These are phyloP conservation scores for Plasmopara muralis DNA, from an alignment of 352 stramenopile species.

Conservation along the genomic window DNA sequence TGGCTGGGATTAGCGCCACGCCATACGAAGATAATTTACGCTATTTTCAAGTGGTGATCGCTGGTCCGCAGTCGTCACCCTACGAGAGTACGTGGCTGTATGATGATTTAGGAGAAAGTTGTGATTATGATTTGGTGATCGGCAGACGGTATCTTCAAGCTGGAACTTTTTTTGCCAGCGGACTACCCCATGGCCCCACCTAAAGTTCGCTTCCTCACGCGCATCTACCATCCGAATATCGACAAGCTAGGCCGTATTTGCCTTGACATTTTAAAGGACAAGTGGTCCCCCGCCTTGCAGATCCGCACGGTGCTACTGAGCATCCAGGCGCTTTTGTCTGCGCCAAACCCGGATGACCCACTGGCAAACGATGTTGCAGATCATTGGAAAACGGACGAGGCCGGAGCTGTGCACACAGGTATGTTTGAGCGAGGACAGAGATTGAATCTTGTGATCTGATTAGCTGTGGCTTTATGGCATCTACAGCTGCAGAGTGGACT, in stretches of 20 bases:
- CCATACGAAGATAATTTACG: slow-evolving; percentile 97
- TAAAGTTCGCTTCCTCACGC: slow-evolving; percentile 96
- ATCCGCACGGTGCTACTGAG: slow-evolving; percentile 97
- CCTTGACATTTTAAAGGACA: slow-evolving; percentile 99
- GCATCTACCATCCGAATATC: slow-evolving; percentile 99
- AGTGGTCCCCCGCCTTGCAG: slow-evolving; percentile 98
- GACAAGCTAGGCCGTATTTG: slow-evolving; percentile 97
- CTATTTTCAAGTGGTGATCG: slow-evolving; percentile 98
- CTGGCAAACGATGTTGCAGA: slow-evolving; percentile 96
- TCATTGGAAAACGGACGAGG: slow-evolving; percentile 96
- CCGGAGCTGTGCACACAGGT: slow-evolving; percentile 84
- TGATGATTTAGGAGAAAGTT: slow-evolving; percentile 2
- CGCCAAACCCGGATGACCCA: slow-evolving; percentile 96
- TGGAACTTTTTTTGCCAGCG: slow-evolving; percentile 95
- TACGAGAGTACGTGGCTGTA: slow-evolving; percentile 82
- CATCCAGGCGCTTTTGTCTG: slow-evolving; percentile 95
- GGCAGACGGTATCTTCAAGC: slow-evolving; percentile 88
- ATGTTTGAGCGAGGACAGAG: slow-evolving; percentile 1
- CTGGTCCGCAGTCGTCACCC: slow-evolving; percentile 92
- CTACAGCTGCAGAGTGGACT: slow-evolving; percentile 58
- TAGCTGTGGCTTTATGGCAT: too few species aligned
- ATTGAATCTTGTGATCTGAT: background rate
- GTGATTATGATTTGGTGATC: background rate
- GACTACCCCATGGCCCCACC: slow-evolving; percentile 98
- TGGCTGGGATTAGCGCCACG: slow-evolving; percentile 94